A percentile compares a stretch with the other conserved stretches of the same genome.
These are phyloP conservation scores for Podospora australis DNA, from an alignment of 495 filamentous ascomycete genomes.

Conservation along the genomic window DNA sequence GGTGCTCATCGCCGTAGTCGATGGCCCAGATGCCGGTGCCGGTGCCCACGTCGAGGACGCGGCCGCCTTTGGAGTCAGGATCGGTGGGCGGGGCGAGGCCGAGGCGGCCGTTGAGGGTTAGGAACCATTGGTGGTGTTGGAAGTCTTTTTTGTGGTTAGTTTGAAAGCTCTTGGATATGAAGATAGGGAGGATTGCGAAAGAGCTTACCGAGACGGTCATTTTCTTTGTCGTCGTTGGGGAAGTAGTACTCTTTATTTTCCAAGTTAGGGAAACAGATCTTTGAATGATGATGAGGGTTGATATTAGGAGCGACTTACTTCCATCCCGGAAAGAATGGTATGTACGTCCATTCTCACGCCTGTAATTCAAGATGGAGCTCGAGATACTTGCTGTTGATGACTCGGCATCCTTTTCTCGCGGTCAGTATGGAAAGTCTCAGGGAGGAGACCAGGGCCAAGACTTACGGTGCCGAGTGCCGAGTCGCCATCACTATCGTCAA, in stretches of 20 bases:
- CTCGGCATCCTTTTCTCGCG: background rate
- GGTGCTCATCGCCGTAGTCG: slow-evolving; percentile 21
- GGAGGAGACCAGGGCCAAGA: background rate
- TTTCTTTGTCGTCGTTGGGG: slow-evolving; percentile 20
- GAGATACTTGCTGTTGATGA: slow-evolving; percentile 20
- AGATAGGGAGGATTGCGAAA: background rate
- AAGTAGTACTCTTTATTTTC: slow-evolving; percentile 5
- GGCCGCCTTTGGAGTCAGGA: background rate
- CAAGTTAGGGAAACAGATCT: too few species aligned
- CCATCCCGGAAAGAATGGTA: slow-evolving; percentile 44
- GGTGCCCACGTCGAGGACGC: slow-evolving; percentile 22
- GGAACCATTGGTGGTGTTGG: slow-evolving; percentile 16
- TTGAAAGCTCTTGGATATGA: background rate
- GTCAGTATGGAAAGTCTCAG: background rate
- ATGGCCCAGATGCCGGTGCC: slow-evolving; percentile 26
- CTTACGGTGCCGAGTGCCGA: background rate
- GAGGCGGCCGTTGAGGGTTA: slow-evolving; percentile 17
- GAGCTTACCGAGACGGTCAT: slow-evolving; percentile 11
- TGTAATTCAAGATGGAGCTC: slow-evolving; percentile 26
- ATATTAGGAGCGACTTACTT: slow-evolving; percentile 6
- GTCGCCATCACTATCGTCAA: background rate
- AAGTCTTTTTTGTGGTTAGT: slow-evolving; percentile 6
- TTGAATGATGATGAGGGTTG: too few species aligned
- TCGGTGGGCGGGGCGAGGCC: slow-evolving; percentile 6
- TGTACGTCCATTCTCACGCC: slow-evolving; percentile 42